Base-by-base conservation (phyloP, 2,329 filamentous ascomycete species). In the Tolypocladium capitatum region DNA sequence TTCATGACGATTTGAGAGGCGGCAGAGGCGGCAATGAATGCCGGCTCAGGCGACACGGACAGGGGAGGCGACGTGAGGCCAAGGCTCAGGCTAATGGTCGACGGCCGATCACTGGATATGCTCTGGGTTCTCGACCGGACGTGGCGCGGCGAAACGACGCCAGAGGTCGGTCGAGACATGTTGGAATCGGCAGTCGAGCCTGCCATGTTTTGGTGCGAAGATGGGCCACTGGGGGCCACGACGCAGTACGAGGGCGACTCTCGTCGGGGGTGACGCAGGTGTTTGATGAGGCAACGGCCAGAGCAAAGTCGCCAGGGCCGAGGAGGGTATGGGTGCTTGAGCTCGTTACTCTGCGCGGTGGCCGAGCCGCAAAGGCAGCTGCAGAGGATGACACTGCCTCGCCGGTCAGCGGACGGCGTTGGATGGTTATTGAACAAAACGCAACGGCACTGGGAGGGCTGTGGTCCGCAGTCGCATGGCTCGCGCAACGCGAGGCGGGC, bases 1-100 rank as follows among this genome's bases (percentile, higher is more conserved):
- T 89, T 88, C 49, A 87, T 91, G 56, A 97, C 83, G 52, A 94
- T 91, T 63, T 96, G 88, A 18, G 87, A 89, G 46, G 91, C 92
- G 49, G 91, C 88, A 42, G 88, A 84, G 31, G 81, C 74, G 43
- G 91, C 90, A 58, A 98, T 90, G 67, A 94, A 98, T 18, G 82
- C 86, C 30, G 92, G 83, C 54, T 84, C 73, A 10, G 91, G 92
- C 42, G 81, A 81, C 49, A 91, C 76, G 45, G 72, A 71, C 32
- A 77, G 63, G 18, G 87, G 84, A 46, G 86, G 84, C 43, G 80
- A 78, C 18, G n/a, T 20, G 36, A 49, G 33, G 63, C 79, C 73
- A 45, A 84, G 67, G 58, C 75, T 75, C 59, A 72, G 69, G 63
- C 67, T 70, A 58, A 75, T 69, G 52, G 76, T 71, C 6, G 83